Evolutionary conservation across 176 grass and related monocot genomes (phyloP), one percentile per base, ranked within the genome.

Genomic region (Oryza meyeriana): DNA sequence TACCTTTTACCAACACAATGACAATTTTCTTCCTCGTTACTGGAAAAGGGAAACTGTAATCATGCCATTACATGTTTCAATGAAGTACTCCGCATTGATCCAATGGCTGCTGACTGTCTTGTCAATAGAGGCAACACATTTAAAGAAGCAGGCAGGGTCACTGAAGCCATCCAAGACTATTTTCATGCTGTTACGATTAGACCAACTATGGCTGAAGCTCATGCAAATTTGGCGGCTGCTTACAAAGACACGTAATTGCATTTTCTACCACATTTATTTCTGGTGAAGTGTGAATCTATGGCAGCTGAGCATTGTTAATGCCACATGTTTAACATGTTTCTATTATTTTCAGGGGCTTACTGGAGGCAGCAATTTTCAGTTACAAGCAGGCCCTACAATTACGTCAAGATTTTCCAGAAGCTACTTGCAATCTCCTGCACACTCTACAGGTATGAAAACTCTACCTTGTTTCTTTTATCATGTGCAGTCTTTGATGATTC

Each of bases 111-210:
- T 26, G 90, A 92, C 83, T 69, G 79, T 10, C 75, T 92, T 38
- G 79, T 92, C 31, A 89, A 92, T 74, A 89, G 90, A 47, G 90
- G 90, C 47, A 92, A 92, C 48, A 89, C 90, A 72, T 89, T 92
- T 29, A 92, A 92, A 71, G 90, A 92, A 68, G 82, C 85, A 80
- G 87, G 87, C 32, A 81, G 90, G 64, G 83, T 89, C 70, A 89
- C 47, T 40, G 90, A 92, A 74, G 90, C 90, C 62, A 89, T 89
- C 71, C 90, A 92, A 71, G 90, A 92, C 85, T 92, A 92, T 66
- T 35, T 89, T 38, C 67, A 73, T 13, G 90, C 83, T 34, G 79
- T 72, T 27, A 84, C 75, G 2, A 85, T 88, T 30, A 86, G 90
- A 69, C 90, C 90, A 66, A 87, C 83, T 42, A 92, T 92, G 90